Conservation (phyloP, 768 basidiomycete genomes). For the Pulveroboletus sp. region DNA sequence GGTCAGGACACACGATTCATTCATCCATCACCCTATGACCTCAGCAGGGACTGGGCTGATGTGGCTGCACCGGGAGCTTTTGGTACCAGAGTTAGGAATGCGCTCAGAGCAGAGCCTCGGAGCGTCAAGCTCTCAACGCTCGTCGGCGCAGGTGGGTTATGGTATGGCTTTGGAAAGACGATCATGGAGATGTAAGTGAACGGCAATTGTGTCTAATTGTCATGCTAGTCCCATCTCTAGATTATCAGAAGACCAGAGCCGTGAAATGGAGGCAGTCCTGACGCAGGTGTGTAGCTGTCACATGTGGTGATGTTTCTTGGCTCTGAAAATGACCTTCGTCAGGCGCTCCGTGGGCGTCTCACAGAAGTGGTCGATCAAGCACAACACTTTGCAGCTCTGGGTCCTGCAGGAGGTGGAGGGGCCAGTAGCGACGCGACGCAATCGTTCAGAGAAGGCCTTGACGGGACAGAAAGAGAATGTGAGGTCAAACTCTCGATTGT, state of each 20-base stretch:
- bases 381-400: conserved; percentile 78
- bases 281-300: conserved; percentile 46
- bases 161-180: conserved; percentile 90
- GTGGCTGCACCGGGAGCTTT: conserved; percentile 82
- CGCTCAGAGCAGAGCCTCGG: conserved; percentile 82
- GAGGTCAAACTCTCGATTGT: conserved; percentile 31
- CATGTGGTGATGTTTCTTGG: conserved; percentile 5
- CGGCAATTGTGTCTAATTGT: background rate
- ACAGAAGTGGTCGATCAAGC: conserved; percentile 84
- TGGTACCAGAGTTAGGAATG: conserved; percentile 72
- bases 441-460: conserved; percentile 85
- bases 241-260: conserved; percentile 69
- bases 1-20: background rate
- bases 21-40: conserved; percentile 1
- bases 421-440: conserved; percentile 59
- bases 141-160: conserved; percentile 82
- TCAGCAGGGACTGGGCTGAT: conserved; percentile 77
- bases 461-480: conserved; percentile 91
- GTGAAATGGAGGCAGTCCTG: conserved; percentile 68
- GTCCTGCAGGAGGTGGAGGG: conserved; percentile 51
- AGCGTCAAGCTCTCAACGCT: conserved; percentile 80
- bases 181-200: conserved; percentile 73
- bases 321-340: conserved; percentile 6
- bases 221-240: conserved; percentile 38
- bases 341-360: conserved; percentile 77